phyloP scores from a whole-genome alignment of 495 filamentous ascomycete genomes.

The Venustampulla echinocandica region DNA sequence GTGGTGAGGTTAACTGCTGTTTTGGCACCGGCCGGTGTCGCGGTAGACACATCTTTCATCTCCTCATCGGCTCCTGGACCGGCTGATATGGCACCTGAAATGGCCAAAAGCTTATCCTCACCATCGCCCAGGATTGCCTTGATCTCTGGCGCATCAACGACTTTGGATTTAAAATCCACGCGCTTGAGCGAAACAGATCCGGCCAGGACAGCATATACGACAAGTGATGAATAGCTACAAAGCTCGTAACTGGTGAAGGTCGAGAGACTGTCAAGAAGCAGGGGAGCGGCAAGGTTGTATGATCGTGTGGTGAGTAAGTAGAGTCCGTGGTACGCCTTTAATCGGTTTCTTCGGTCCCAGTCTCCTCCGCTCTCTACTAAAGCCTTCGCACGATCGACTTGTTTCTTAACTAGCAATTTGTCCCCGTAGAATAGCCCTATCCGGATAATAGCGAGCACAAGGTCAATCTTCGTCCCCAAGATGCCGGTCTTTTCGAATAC shows the following conservation, averaged over 20 bases:
- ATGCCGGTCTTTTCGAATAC: constrained; percentile 90
- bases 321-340: constrained; percentile 96
- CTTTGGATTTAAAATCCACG: constrained; percentile 97
- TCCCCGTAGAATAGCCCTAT: constrained; percentile 94
- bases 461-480: constrained; percentile 91
- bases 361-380: constrained; percentile 92
- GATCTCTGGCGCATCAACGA: constrained; percentile 96
- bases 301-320: constrained; percentile 86
- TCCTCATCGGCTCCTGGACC: constrained; percentile 73
- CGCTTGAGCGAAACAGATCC: constrained; percentile 91
- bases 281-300: constrained; percentile 79
- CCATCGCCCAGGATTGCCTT: constrained; percentile 87
- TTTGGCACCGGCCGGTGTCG: constrained; percentile 46
- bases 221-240: constrained; percentile 87
- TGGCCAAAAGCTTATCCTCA: constrained; percentile 73
- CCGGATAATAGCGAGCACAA: constrained; percentile 91
- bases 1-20: constrained; percentile 78
- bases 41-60: constrained; percentile 57
- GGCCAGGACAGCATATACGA: constrained; percentile 91
- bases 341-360: constrained; percentile 94
- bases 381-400: constrained; percentile 78
- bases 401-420: constrained; percentile 82
- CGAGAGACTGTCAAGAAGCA: constrained; percentile 90
- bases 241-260: constrained; percentile 99
- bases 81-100: constrained; percentile 66